A percentile compares a stretch with the other conserved stretches of the same genome.
Conservation (phyloP, 2,329 filamentous ascomycete genomes). For the Drechslerella stenobrocha region DNA sequence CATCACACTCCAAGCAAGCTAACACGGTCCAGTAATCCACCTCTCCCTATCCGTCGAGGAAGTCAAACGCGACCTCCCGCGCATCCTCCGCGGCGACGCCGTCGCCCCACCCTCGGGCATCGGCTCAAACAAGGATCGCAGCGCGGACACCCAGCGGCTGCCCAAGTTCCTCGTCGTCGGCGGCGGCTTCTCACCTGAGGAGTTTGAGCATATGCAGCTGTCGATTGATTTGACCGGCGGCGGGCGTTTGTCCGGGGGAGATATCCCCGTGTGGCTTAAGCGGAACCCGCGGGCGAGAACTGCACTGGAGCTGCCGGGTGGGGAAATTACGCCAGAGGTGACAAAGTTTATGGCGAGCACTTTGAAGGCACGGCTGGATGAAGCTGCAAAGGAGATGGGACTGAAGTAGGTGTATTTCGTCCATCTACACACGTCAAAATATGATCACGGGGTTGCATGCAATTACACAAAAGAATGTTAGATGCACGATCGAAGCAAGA, state of each 20-base stretch:
- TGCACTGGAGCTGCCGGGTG: constrained; percentile 17
- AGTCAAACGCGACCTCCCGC: constrained; percentile 26
- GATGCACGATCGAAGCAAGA: no score
- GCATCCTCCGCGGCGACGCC: constrained; percentile 32
- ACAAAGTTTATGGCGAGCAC: constrained; percentile 10
- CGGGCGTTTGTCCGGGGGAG: constrained; percentile 13
- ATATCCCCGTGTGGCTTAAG: constrained; percentile 32
- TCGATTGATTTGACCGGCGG: constrained; percentile 35
- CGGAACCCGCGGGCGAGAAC: constrained; percentile 4
- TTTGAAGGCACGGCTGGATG: constrained; percentile 13
- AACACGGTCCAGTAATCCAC: constrained; percentile 17
- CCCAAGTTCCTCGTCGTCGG: constrained; percentile 27
- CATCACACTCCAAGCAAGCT: no score
- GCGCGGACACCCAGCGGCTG: constrained; percentile 21
- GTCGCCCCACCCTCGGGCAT: constrained; percentile 13
- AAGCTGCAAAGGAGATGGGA: constrained; percentile 21
- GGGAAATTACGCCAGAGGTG: constrained; percentile 15
- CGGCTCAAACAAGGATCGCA: constrained; percentile 34
- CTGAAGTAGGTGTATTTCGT: constrained; percentile 19
- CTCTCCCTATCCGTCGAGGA: constrained; percentile 16
- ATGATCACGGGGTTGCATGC: background rate
- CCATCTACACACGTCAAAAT: background rate
- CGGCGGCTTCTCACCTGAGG: constrained; percentile 29
- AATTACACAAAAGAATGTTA: no score
- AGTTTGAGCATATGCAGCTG: constrained; percentile 29